Base-by-base conservation (phyloP, 2,329 filamentous ascomycete genomes). In the Cladophialophora psammophila region DNA sequence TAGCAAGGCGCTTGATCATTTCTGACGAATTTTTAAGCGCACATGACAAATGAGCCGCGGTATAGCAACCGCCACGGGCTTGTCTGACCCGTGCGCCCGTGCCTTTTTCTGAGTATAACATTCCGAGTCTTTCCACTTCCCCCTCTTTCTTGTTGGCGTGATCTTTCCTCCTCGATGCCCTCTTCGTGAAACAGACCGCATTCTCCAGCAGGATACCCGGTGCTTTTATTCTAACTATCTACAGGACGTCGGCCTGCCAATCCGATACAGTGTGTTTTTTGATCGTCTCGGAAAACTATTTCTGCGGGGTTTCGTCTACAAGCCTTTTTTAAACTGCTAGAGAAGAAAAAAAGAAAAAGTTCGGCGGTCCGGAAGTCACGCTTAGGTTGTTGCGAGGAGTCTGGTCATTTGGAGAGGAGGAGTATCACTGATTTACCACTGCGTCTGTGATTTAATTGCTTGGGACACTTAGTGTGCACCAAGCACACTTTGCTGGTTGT, bases 181-280 rank as follows among this genome's bases (percentile, higher is more conserved):
- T 55, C 13, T 31, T 40, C 10, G 20, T 50, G 31, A 60, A 20
- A 20, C 10, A 10, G 31, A 61, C 7, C 35, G 45, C 18, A 18
- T 36, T 38, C 50, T 32, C 40, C 15, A 60, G 20, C 18, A 34
- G 18, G 45, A 45, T 60, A 9, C 26, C 6, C 5, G 31, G 42
- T 52, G 31, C 42, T 53, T 50, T 61, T 26, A 45, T 70, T 66
- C 68, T 66, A 70, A 70, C 68, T 70, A 70, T 68, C 61, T 70
- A 70, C 68, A 68, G 68, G 68, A 68, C 31, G 65, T 70, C 68
- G 68, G 68, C 68, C 68, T 70, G 68, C 68, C 68, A 70, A 70
- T 68, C 68, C 66, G 68, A 70, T 58, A 18, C 50, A 36, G 32
- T 31, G 50, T 38, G 12, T 59, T 26, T 31, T 42, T 58, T 36